Base-by-base conservation (phyloP, 208 protist species). In the Acanthamoeba sp. region DNA sequence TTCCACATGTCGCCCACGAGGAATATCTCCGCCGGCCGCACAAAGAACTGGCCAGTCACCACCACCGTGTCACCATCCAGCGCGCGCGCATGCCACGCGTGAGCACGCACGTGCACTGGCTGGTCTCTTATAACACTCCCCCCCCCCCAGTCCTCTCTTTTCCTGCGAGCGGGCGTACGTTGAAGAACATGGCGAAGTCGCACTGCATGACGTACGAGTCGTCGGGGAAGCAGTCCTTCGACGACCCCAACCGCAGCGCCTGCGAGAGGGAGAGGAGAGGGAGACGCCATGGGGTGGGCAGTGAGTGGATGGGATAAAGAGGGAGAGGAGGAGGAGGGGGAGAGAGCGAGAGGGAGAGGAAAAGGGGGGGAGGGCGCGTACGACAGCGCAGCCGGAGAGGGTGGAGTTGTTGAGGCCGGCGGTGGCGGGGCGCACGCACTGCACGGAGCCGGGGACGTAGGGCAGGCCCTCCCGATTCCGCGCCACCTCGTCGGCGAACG, bases 11-110 rank as follows among this genome's bases (percentile, higher is more conserved):
- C 80, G 29, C 40, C 52, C 48, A 62, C 80, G 18, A 88, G 45
- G 40, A 88, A 88, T 27, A 62, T 62, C 32, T 50, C 45, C 1
- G 80, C 42, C 18, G 80, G 80, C 10, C 80, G 45, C 29, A 88
- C 80, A 59, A 88, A 88, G 42, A 88, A 88, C 80, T 88, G 52
- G 24, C n/a, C n/a, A n/a, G n/a, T n/a, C n/a, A n/a, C n/a, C n/a
- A n/a, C n/a, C n/a, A n/a, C n/a, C n/a, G n/a, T n/a, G n/a, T n/a
- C n/a, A n/a, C n/a, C n/a, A n/a, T n/a, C n/a, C n/a, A n/a, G n/a
- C n/a, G n/a, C n/a, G n/a, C n/a, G n/a, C n/a, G n/a, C n/a, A n/a
- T n/a, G n/a, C n/a, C n/a, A n/a, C n/a, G n/a, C n/a, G n/a, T n/a
- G n/a, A n/a, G n/a, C n/a, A n/a, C n/a, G n/a, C n/a, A n/a, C n/a